phyloP scores from a whole-genome alignment of 495 filamentous ascomycete genomes.

The Daldinia decipiens region DNA sequence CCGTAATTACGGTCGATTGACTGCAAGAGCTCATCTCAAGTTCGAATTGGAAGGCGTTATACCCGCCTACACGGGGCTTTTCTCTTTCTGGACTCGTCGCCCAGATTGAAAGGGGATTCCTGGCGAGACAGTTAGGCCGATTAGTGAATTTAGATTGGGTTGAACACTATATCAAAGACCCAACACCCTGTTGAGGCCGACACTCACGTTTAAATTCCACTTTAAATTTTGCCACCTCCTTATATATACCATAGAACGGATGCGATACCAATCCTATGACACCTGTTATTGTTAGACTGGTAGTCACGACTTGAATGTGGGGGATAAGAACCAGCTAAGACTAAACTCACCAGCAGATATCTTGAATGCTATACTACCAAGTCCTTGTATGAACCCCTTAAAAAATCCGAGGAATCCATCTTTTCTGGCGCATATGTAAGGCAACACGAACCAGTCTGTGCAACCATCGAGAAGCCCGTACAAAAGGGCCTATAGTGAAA shows the following conservation, averaged over 20 bases:
- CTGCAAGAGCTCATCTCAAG: not conserved
- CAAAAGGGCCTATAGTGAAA: conserved; percentile 45
- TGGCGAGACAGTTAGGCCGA: not conserved
- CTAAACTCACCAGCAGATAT: conserved; percentile 58
- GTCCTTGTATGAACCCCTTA: conserved; percentile 66
- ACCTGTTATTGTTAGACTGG: conserved; percentile 29
- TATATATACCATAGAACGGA: conserved; percentile 68
- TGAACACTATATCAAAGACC: conserved; percentile 20
- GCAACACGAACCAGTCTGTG: conserved; percentile 57
- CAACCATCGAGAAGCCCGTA: conserved; percentile 65
- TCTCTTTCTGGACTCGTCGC: not conserved
- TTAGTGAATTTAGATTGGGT: not conserved
- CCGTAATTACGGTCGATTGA: not conserved
- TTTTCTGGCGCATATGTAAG: conserved; percentile 60
- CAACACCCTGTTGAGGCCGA: conserved; percentile 7
- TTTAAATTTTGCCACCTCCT: conserved; percentile 53
- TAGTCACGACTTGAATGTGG: not conserved
- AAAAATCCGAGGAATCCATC: conserved; percentile 63
- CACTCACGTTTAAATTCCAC: conserved; percentile 34
- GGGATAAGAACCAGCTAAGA: not conserved
- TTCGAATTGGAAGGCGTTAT: not conserved
- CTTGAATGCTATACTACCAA: conserved; percentile 66
- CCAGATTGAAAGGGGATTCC: not conserved
- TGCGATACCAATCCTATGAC: conserved; percentile 64
- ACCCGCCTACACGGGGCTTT: not conserved